phyloP scores from a whole-genome alignment of 2,329 filamentous ascomycete genomes.

The Fusarium marasasianum region DNA sequence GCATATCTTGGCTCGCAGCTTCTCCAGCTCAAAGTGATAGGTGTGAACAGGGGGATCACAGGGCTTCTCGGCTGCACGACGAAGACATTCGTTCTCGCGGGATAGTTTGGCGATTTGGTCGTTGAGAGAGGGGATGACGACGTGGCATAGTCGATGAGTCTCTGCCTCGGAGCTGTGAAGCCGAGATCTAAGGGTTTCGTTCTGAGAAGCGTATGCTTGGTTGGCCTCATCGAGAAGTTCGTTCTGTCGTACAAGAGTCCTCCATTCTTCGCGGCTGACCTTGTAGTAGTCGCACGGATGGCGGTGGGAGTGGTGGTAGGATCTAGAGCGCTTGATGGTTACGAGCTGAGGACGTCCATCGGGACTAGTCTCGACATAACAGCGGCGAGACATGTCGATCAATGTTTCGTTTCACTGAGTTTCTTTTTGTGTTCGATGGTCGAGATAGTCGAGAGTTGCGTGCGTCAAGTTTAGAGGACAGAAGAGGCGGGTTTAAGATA shows the following conservation, averaged over 20 bases:
- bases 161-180: conserved; percentile 50
- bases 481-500: not conserved
- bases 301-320: conserved; percentile 47
- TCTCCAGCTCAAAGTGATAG: conserved; percentile 44
- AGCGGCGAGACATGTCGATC: conserved; percentile 48
- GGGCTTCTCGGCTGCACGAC: conserved; percentile 48
- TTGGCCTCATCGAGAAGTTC: conserved; percentile 49
- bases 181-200: conserved; percentile 48
- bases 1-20: conserved; percentile 47
- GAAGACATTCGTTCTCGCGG: conserved; percentile 53
- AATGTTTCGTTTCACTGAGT: not conserved
- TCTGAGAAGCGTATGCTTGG: conserved; percentile 46
- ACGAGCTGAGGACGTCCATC: conserved; percentile 51
- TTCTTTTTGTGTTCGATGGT: not conserved
- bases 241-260: conserved; percentile 49
- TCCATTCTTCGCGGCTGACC: conserved; percentile 51
- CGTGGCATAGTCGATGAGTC: conserved; percentile 45
- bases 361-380: conserved; percentile 49
- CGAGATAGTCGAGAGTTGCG: not conserved
- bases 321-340: conserved; percentile 52
- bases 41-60: conserved; percentile 38
- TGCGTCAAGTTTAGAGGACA: not conserved
- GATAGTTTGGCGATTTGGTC: conserved; percentile 49
- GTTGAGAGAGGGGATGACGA: conserved; percentile 50
- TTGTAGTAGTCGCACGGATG: conserved; percentile 49